phyloP scores from a whole-genome alignment of 129 eudicot species.

The Apium graveolens region DNA sequence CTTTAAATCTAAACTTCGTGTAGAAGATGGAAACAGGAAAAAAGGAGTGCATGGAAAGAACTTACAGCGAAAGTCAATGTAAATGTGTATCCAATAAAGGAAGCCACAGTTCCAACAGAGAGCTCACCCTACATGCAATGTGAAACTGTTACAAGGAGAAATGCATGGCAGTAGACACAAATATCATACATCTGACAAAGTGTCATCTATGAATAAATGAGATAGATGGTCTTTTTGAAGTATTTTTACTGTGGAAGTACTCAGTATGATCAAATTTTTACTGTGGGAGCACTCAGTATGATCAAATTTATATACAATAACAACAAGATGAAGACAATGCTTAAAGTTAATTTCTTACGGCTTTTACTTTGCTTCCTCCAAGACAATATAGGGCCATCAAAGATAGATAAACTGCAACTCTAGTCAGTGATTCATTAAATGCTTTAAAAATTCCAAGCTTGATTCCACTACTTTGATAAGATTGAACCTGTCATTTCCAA shows the following conservation, averaged over 20 bases:
- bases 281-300: not conserved
- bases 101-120: conserved; percentile 87
- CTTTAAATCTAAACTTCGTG: not conserved
- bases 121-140: conserved; percentile 69
- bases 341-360: conserved; percentile 44
- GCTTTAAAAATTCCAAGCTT: conserved; percentile 84
- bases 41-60: conserved; percentile 20
- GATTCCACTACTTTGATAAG: conserved; percentile 70
- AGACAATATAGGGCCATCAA: conserved; percentile 80
- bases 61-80: conserved; percentile 95
- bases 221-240: not conserved
- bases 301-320: not conserved
- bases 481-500: conserved; percentile 47
- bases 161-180: not conserved
- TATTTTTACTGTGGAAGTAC: not conserved
- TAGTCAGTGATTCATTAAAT: conserved; percentile 75
- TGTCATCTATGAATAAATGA: not conserved
- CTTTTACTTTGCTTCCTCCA: conserved; percentile 93
- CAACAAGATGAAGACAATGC: not conserved
- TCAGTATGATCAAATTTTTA: not conserved
- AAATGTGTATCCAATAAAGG: conserved; percentile 94
- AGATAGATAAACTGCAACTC: conserved; percentile 91
- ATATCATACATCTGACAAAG: not conserved
- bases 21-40: conserved; percentile 11
- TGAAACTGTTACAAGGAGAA: not conserved